Percentiles rank a stretch among this genome's conserved stretches.
These are phyloP conservation scores for Chlorella sp. DNA, from an alignment of 139 green algal species.

Conservation along the genomic window DNA sequence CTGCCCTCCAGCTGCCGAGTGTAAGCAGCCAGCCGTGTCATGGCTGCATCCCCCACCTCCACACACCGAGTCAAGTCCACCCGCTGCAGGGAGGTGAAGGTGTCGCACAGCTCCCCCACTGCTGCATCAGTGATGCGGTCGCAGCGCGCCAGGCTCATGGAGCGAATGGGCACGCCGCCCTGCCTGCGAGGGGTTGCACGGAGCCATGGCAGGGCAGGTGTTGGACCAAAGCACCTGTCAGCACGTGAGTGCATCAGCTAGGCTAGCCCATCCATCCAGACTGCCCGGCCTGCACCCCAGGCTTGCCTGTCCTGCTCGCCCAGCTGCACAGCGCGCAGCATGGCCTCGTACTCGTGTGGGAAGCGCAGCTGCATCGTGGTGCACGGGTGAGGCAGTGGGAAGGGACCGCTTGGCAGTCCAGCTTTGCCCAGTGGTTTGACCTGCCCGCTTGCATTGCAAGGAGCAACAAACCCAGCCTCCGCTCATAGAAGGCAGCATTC, in stretches of 20 bases:
- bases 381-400: too few relatives aligned
- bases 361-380: not conserved
- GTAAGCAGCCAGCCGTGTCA: not conserved
- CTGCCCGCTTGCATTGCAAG: too few relatives aligned
- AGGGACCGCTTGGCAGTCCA: too few relatives aligned
- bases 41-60: constrained; percentile 1
- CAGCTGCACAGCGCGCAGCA: constrained; percentile 11
- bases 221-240: not conserved
- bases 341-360: constrained; percentile 4
- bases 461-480: too few relatives aligned
- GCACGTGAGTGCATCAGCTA: not conserved
- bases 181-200: too few relatives aligned
- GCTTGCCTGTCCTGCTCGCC: constrained; percentile 23
- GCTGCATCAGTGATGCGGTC: not conserved
- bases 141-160: constrained; percentile 4
- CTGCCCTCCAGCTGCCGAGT: not conserved
- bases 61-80: constrained; percentile 19
- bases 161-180: constrained; percentile 5
- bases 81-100: not conserved
- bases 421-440: too few relatives aligned
- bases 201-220: not conserved
- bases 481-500: too few relatives aligned
- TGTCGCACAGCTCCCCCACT: constrained; percentile 9
- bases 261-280: not conserved
- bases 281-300: not conserved